phyloP scores from a whole-genome alignment of 2,329 filamentous ascomycete species.

The Neopestalotiopsis rosae region DNA sequence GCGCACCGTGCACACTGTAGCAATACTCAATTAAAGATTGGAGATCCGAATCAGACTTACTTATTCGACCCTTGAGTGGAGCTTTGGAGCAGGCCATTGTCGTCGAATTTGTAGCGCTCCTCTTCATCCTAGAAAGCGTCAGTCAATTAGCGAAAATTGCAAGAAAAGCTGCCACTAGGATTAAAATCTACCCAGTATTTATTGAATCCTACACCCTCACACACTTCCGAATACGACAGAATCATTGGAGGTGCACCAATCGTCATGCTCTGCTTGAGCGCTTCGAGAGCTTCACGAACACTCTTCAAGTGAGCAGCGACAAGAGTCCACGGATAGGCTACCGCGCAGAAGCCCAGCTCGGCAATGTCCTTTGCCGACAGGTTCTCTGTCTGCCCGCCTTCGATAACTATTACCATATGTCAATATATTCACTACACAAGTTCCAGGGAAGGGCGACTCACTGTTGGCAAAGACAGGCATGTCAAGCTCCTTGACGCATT shows the following conservation, averaged over 20 bases:
- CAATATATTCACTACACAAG: not conserved
- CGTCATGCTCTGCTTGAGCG: constrained; percentile 46
- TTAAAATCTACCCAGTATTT: constrained; percentile 40
- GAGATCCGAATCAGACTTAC: too few relatives aligned
- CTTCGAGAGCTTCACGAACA: constrained; percentile 42
- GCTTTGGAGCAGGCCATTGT: not conserved
- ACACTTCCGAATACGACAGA: constrained; percentile 48
- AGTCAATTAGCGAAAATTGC: not conserved
- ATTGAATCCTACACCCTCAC: constrained; percentile 50
- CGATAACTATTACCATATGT: not conserved
- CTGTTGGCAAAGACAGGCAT: constrained; percentile 8
- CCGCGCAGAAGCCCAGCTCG: constrained; percentile 44
- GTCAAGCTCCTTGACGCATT: constrained; percentile 7
- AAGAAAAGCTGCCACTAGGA: not conserved
- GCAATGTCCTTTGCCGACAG: constrained; percentile 39
- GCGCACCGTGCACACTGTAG: too few relatives aligned
- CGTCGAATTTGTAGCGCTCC: not conserved
- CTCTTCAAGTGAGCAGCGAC: constrained; percentile 49
- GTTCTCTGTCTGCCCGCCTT: constrained; percentile 42
- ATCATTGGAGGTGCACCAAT: constrained; percentile 48
- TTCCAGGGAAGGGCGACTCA: not conserved
- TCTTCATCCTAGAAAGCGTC: not conserved
- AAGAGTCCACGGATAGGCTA: constrained; percentile 50
- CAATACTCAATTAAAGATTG: too few relatives aligned
- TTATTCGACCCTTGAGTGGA: not conserved